phyloP scores from a whole-genome alignment of 805 yeast genomes.

The Blastobotrys chiropterorum region DNA sequence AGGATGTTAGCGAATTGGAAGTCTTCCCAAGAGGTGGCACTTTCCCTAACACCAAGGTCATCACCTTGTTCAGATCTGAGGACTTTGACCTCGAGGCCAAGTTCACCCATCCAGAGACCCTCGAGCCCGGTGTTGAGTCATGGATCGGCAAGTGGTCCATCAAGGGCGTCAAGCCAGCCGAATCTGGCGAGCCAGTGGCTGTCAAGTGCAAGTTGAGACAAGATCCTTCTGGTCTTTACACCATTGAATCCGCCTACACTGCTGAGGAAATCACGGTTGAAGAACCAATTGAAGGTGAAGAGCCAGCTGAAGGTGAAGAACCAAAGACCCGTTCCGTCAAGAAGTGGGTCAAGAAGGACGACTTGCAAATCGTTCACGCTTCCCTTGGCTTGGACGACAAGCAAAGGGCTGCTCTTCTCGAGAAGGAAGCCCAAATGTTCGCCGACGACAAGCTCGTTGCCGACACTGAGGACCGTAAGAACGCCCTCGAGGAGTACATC shows the following conservation, averaged over 20 bases:
- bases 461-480: constrained; percentile 98
- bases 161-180: constrained; percentile 74
- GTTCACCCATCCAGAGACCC: constrained; percentile 67
- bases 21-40: constrained; percentile 93
- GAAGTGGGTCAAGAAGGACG: constrained; percentile 88
- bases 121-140: constrained; percentile 59
- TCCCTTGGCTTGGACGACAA: constrained; percentile 55
- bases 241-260: constrained; percentile 90
- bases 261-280: constrained; percentile 85
- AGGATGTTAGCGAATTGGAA: constrained; percentile 81
- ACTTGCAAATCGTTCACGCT: constrained; percentile 53
- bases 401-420: constrained; percentile 58
- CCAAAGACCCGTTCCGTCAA: constrained; percentile 86
- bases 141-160: constrained; percentile 79
- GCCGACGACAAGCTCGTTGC: constrained; percentile 94
- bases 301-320: constrained; percentile 48
- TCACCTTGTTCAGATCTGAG: constrained; percentile 85
- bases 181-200: constrained; percentile 67
- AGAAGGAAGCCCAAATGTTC: constrained; percentile 77
- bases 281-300: constrained; percentile 72
- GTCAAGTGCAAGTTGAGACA: constrained; percentile 92
- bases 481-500: constrained; percentile 96
- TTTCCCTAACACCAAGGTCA: constrained; percentile 92
- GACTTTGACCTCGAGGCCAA: constrained; percentile 83
- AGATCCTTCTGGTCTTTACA: constrained; percentile 94